These are phyloP conservation scores for Rutstroemia sp. DNA, from an alignment of 2,329 filamentous ascomycete genomes.

Conservation along the genomic window DNA sequence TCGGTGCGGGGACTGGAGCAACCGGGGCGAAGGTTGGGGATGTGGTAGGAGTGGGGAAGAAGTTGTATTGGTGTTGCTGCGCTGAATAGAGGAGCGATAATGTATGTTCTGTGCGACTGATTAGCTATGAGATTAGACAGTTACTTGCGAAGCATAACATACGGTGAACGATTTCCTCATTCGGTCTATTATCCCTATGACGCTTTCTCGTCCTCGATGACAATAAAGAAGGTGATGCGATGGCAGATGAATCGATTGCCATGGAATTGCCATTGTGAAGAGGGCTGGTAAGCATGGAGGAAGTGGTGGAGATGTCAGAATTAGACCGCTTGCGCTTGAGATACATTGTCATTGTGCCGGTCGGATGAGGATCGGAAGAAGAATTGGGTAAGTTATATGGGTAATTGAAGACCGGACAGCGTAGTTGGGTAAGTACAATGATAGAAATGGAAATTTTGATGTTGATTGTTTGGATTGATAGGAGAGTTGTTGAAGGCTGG, in stretches of 20 bases:
- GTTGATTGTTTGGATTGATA: not conserved
- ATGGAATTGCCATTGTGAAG: conserved; percentile 30
- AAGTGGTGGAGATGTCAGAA: conserved; percentile 45
- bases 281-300: conserved; percentile 34
- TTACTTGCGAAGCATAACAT: conserved; percentile 9
- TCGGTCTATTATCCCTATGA: conserved; percentile 50
- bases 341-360: conserved; percentile 33
- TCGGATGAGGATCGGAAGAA: not conserved
- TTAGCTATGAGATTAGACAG: conserved; percentile 7
- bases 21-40: conserved; percentile 15
- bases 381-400: not conserved
- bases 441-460: not conserved
- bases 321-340: conserved; percentile 59
- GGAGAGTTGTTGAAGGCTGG: not conserved
- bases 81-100: conserved; percentile 51
- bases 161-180: conserved; percentile 39
- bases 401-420: not conserved
- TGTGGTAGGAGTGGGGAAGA: conserved; percentile 11
- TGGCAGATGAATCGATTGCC: conserved; percentile 27
- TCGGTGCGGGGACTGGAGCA: conserved; percentile 12
- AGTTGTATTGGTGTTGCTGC: conserved; percentile 33
- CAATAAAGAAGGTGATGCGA: conserved; percentile 37
- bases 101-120: conserved; percentile 36
- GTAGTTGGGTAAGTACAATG: not conserved
- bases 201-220: conserved; percentile 54